Evolutionary conservation across 1,139 yeast genomes (phyloP).

Genomic region (Taphrina betulina): DNA sequence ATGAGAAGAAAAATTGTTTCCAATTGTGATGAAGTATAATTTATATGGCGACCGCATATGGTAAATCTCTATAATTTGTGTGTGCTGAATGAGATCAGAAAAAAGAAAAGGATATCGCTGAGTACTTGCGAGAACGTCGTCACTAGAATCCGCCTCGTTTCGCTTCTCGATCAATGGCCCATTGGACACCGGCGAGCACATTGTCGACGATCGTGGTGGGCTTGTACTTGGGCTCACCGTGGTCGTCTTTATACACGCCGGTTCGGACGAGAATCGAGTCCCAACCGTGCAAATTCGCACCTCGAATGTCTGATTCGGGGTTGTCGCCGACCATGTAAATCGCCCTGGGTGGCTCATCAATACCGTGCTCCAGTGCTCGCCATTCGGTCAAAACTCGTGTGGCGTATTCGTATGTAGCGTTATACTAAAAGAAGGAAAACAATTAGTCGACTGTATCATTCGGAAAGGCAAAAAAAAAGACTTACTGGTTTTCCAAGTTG

Average conservation of each 20-base stretch:
- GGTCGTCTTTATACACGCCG: slow-evolving; percentile 78
- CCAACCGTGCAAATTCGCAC: slow-evolving; percentile 89
- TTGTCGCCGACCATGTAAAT: slow-evolving; percentile 89
- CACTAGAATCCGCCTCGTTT: slow-evolving; percentile 23
- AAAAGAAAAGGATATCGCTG: too few species aligned
- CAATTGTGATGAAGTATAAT: too few species aligned
- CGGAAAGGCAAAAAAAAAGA: too few species aligned
- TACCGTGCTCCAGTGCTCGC: slow-evolving; percentile 72
- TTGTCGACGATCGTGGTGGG: slow-evolving; percentile 72
- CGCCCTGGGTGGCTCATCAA: slow-evolving; percentile 69
- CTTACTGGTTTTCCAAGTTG: slow-evolving; percentile 70
- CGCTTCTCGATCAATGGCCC: slow-evolving; percentile 58
- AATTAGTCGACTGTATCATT: too few species aligned
- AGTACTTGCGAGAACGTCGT: too few species aligned
- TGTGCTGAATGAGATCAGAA: too few species aligned
- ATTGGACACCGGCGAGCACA: slow-evolving; percentile 77
- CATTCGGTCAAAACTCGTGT: slow-evolving; percentile 69
- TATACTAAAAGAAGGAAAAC: slow-evolving; percentile 1
- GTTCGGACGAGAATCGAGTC: slow-evolving; percentile 79
- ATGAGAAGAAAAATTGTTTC: too few species aligned
- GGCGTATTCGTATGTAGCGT: slow-evolving; percentile 66
- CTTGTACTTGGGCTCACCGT: slow-evolving; percentile 67
- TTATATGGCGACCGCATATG: too few species aligned
- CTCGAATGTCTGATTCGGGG: slow-evolving; percentile 85
- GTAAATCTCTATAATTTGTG: too few species aligned